Evolutionary conservation across 2,329 filamentous ascomycete species (phyloP), one percentile per base, ranked within the genome.

Genomic region (Macroventuria anomochaeta): DNA sequence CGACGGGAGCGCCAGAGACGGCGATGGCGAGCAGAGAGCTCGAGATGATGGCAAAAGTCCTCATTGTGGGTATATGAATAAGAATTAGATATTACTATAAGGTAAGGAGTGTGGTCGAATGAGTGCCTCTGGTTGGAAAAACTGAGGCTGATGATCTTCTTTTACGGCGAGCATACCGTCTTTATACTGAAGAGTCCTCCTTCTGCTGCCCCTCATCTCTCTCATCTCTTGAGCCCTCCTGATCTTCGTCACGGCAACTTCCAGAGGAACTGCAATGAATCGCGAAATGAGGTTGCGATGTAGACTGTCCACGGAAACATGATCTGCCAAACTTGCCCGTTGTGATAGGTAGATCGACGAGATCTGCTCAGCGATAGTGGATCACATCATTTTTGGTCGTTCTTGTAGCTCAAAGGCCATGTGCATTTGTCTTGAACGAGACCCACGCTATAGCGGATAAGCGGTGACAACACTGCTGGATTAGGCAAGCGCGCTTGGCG

Each of bases 111-210:
- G 37, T 40, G 23, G 11, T 26, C 15, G 18, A 54, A 50, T 41
- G 53, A 55, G 41, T 50, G 53, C 46, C 53, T 55, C 23, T 39
- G 31, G 53, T 51, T 25, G 36, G 25, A 49, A 39, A 41, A 41
- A 29, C 37, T 44, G 44, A 49, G 7, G 34, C 40, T 44, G 51
- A 49, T 54, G 18, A 21, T 29, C 21, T 23, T 34, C 10, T 17
- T 7, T 12, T n/a, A 28, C 17, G 15, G 31, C n/a, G 25, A 40
- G 13, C 21, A 36, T 11, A 18, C 25, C 10, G 29, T 15, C 15
- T 55, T 55, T 55, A 55, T 55, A 55, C 41, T 21, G 28, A 37
- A 15, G 12, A 13, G 11, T 36, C 13, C 20, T n/a, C 11, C 31
- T 25, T 1, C 18, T 17, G 46, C 20, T 33, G 46, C 31, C 46